Conservation (phyloP, 2,329 filamentous ascomycete species). For the Hypomyces rosellus region DNA sequence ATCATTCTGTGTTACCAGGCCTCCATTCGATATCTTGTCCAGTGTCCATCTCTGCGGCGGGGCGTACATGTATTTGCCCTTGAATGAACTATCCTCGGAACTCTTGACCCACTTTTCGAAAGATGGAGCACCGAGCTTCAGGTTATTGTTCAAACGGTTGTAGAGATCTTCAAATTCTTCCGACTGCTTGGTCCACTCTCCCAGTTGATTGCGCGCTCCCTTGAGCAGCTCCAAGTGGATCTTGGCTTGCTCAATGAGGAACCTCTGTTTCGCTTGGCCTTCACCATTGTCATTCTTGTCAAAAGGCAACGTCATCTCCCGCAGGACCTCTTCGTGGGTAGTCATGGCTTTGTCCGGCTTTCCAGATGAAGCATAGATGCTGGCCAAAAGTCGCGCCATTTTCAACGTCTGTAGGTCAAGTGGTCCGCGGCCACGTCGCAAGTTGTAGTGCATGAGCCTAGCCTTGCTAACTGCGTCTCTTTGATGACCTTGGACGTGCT, state of each 20-base stretch:
- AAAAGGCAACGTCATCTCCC: background rate
- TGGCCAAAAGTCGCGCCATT: constrained; percentile 19
- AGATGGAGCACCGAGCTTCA: background rate
- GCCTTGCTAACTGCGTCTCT: constrained; percentile 18
- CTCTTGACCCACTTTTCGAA: background rate
- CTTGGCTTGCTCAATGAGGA: background rate
- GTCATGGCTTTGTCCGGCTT: background rate
- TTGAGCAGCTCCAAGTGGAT: background rate
- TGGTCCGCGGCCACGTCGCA: constrained; percentile 19
- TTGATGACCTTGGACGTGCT: constrained; percentile 10
- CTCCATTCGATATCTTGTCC: background rate
- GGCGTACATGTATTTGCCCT: background rate
- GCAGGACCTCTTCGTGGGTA: background rate
- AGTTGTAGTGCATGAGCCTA: constrained; percentile 21
- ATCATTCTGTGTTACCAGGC: background rate
- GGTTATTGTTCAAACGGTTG: background rate
- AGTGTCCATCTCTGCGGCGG: background rate
- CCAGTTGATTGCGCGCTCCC: background rate
- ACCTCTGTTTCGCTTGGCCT: background rate
- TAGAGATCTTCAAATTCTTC: background rate
- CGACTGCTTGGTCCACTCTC: background rate
- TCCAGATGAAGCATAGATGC: constrained; percentile 11
- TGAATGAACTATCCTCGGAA: background rate
- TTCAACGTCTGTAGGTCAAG: constrained; percentile 20
- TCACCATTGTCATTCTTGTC: background rate